Evolutionary conservation across 1,284 basidiomycete species (phyloP), one percentile per base, ranked within the genome.

Genomic region (Microbotryum intermedium): DNA sequence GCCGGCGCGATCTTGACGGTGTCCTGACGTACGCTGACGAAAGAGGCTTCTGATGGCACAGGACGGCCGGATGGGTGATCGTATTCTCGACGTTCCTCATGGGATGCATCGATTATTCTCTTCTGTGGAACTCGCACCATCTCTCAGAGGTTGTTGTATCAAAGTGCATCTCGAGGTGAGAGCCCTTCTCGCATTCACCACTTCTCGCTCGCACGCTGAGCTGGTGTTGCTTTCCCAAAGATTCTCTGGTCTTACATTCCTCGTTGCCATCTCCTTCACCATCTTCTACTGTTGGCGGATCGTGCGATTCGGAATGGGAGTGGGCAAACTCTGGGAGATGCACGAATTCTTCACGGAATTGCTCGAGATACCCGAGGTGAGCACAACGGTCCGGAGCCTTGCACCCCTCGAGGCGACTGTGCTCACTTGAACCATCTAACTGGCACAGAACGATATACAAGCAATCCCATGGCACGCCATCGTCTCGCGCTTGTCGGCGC

Each of bases 401-500:
- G n/a, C 42, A 54, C 10, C 28, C 11, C 25, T 48, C 23, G 47
- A 13, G 11, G 25, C 8, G 46, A 23, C 18, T 0, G 11, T 39
- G 34, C 11, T 39, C 34, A 39, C 34, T 16, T 16, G 34, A 39
- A 11, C 11, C 4, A 39, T 47, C 48, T n/a, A 55, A 28, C 34
- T 26, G 51, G 7, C 21, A 80, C 85, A 97, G 91, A 87, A 84
- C 60, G 94, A 99, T 74, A 92, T 99, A 50, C 90, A 92, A 76
- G 97, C 94, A 0, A 90, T 98, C 48, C 87, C 93, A 0, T 99
- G 94, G 94, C 85, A 90, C 6, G 88, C 92, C 73, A 83, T 98
- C 54, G 94, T 98, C 52, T 82, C 87, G 21, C 84, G 92, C 42
- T 88, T 99, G 13, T 64, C 74, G 16, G 58, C 61, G 16, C 60